These are phyloP conservation scores for Cystobasidiopsis lactophilus DNA, from an alignment of 768 basidiomycete genomes.

Conservation along the genomic window DNA sequence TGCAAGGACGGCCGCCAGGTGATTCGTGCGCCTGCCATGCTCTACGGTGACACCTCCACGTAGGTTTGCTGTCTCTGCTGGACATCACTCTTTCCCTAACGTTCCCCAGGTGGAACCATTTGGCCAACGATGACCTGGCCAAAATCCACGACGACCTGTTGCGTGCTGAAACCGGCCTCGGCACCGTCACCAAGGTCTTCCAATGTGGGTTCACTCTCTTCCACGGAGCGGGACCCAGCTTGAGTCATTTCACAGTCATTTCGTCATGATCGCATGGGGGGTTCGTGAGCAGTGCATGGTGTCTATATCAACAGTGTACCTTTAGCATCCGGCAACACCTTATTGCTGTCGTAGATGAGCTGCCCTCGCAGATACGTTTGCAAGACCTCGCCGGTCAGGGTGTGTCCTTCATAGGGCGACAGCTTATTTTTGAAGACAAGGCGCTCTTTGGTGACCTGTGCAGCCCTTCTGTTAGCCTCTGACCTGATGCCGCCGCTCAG, in stretches of 20 bases:
- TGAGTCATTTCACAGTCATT: too few relatives aligned
- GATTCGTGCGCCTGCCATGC: conserved; percentile 56
- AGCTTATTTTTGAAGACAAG: conserved; percentile 85
- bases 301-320: background rate
- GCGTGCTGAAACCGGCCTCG: conserved; percentile 60
- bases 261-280: too few relatives aligned
- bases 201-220: conserved; percentile 31
- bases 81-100: background rate
- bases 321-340: background rate
- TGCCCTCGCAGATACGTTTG: conserved; percentile 59
- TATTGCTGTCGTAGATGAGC: conserved; percentile 33
- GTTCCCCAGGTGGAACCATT: conserved; percentile 99
- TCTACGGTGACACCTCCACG: conserved; percentile 97
- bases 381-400: conserved; percentile 45
- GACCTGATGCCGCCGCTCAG: background rate
- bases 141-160: conserved; percentile 89
- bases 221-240: too few relatives aligned
- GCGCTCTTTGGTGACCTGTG: conserved; percentile 46
- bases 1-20: conserved; percentile 68
- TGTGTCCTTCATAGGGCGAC: conserved; percentile 63
- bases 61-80: too few relatives aligned
- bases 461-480: background rate
- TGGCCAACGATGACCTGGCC: conserved; percentile 63
- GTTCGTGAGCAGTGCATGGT: too few relatives aligned
- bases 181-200: conserved; percentile 83